Conservation (phyloP, 1,284 basidiomycete genomes). For the Bondarzewia mesenterica region DNA sequence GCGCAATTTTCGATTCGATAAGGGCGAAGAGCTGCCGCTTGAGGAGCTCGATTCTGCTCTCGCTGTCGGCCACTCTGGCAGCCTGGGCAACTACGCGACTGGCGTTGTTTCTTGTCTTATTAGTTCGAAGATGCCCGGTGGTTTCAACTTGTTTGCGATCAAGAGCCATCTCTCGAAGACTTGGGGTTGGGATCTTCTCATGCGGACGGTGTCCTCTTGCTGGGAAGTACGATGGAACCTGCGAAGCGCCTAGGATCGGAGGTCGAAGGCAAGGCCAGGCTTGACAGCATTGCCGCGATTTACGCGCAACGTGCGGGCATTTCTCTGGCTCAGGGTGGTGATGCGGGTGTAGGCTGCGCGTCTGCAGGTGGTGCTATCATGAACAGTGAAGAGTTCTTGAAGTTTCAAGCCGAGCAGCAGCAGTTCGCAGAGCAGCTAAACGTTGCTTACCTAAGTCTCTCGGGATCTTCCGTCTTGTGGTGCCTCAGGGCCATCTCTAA, state of each 20-base stretch:
- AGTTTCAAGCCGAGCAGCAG: conserved; percentile 92
- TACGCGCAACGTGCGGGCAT: conserved; percentile 90
- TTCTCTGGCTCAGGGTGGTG: conserved; percentile 62
- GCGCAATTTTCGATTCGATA: too few species aligned
- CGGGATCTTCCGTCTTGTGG: too few species aligned
- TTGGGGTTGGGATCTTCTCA: conserved; percentile 92
- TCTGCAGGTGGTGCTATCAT: conserved; percentile 67
- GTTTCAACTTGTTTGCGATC: conserved; percentile 94
- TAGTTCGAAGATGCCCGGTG: conserved; percentile 96
- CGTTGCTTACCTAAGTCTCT: too few species aligned
- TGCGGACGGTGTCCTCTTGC: conserved; percentile 85
- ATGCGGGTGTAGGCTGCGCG: conserved; percentile 52
- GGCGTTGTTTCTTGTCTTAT: conserved; percentile 89
- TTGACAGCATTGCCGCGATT: conserved; percentile 77
- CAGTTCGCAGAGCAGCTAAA: conserved; percentile 90
- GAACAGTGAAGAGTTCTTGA: conserved; percentile 97
- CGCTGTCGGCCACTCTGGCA: conserved; percentile 73
- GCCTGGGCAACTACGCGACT: conserved; percentile 94
- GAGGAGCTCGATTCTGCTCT: conserved; percentile 91
- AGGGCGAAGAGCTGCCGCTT: conserved; percentile 93
- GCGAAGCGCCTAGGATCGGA: conserved; percentile 93
- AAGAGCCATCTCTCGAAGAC: conserved; percentile 84
- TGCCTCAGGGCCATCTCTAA: too few species aligned
- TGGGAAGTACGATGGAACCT: conserved; percentile 90
- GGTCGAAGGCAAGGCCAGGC: conserved; percentile 88